These are phyloP conservation scores for Scutellaria baicalensis DNA, from an alignment of 257 asterid species.

Conservation along the genomic window DNA sequence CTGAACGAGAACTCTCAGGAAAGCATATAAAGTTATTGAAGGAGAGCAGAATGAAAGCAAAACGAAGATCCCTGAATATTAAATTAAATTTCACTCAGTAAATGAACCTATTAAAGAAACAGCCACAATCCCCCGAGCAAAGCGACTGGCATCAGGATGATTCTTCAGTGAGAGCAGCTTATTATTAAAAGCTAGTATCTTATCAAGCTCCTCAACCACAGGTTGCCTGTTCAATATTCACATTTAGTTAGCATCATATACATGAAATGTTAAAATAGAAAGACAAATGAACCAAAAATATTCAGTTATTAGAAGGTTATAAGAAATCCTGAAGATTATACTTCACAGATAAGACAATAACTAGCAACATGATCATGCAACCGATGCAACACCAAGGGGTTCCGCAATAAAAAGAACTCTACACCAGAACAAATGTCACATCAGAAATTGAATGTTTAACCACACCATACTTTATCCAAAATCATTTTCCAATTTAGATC, in stretches of 20 bases:
- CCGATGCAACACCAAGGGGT: neutral
- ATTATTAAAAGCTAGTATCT: slow-evolving; percentile 66
- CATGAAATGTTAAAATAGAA: neutral
- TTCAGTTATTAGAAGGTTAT: neutral
- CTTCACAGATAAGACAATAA: neutral
- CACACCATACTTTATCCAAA: neutral
- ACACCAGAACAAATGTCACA: slow-evolving; percentile 3
- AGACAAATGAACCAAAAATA: neutral
- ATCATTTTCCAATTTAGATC: neutral
- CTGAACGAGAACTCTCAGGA: neutral
- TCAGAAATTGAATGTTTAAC: neutral
- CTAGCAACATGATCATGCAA: neutral
- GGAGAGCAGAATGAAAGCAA: neutral
- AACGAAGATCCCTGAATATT: neutral
- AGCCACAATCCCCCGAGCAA: slow-evolving; percentile 87
- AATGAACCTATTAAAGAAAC: slow-evolving; percentile 63
- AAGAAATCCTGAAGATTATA: neutral
- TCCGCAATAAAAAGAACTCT: neutral
- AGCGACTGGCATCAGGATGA: slow-evolving; percentile 75
- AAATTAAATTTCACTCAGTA: neutral
- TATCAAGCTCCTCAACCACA: slow-evolving; percentile 73
- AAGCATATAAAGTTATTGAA: slow-evolving; percentile 6
- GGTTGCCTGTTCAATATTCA: slow-evolving; percentile 39
- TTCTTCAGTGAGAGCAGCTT: slow-evolving; percentile 58
- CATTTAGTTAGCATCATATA: slow-evolving; percentile 1